phyloP scores from a whole-genome alignment of 306 rosid species.

The Gynostemma pentaphyllum region DNA sequence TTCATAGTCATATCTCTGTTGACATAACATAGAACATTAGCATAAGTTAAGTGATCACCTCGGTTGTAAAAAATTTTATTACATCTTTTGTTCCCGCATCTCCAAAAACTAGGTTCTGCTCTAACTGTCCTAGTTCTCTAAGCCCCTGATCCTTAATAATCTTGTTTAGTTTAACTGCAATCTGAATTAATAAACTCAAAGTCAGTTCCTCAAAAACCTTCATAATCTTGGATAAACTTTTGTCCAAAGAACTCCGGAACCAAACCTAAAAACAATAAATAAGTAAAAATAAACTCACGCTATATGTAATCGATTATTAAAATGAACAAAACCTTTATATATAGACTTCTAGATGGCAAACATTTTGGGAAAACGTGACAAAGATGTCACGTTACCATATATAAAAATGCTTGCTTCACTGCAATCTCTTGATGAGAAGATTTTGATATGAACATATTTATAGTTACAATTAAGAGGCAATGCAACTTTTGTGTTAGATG shows the following conservation, averaged over 20 bases:
- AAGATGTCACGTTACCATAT: too few species aligned
- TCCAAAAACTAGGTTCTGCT: constrained; percentile 91
- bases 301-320: too few species aligned
- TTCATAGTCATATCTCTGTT: constrained; percentile 4
- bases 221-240: constrained; percentile 1
- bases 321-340: background rate
- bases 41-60: constrained; percentile 30
- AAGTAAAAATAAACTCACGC: too few species aligned
- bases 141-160: constrained; percentile 68
- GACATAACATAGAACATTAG: constrained; percentile 5
- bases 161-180: constrained; percentile 72
- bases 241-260: constrained; percentile 10
- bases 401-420: too few species aligned
- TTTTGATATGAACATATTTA: too few species aligned
- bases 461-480: too few species aligned
- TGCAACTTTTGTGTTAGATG: too few species aligned
- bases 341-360: too few species aligned
- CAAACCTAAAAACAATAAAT: background rate
- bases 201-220: background rate
- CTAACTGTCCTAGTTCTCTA: constrained; percentile 74
- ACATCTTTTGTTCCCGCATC: constrained; percentile 91
- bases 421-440: too few species aligned
- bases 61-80: constrained; percentile 60
- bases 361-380: too few species aligned
- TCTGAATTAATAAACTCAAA: constrained; percentile 36